Percentiles rank a stretch among this genome's conserved stretches.
Evolutionary conservation across 2,329 filamentous ascomycete species (phyloP).

Genomic region (Immersiporthe knoxdaviesiana): DNA sequence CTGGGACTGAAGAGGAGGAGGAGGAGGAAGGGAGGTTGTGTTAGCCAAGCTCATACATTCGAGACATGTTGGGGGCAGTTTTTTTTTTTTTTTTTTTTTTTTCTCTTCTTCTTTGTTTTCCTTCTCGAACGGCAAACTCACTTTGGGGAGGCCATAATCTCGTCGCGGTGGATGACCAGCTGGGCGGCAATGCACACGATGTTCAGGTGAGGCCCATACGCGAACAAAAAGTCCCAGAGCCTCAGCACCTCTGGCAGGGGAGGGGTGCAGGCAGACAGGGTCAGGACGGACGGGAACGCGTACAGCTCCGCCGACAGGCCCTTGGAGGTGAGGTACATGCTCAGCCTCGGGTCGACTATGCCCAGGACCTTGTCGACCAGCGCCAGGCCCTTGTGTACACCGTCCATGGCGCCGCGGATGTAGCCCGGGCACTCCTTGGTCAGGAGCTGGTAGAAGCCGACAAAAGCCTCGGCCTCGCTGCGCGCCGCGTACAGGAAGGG

Average conservation of each 20-base stretch:
- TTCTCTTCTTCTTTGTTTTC: no score
- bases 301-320: slow-evolving; percentile 93
- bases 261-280: slow-evolving; percentile 92
- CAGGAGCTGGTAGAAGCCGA: slow-evolving; percentile 85
- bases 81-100: not conserved
- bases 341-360: slow-evolving; percentile 88
- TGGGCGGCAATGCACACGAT: slow-evolving; percentile 97
- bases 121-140: slow-evolving; percentile 48
- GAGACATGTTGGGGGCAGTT: not conserved
- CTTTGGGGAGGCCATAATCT: slow-evolving; percentile 83
- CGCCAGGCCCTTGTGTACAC: slow-evolving; percentile 88
- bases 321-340: slow-evolving; percentile 80
- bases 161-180: slow-evolving; percentile 82
- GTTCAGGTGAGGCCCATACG: slow-evolving; percentile 92
- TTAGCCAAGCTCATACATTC: not conserved
- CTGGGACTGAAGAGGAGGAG: slow-evolving; percentile 70
- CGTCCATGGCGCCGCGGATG: slow-evolving; percentile 94
- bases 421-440: slow-evolving; percentile 90
- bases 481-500: slow-evolving; percentile 94
- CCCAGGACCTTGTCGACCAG: slow-evolving; percentile 91
- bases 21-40: not conserved
- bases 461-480: slow-evolving; percentile 93
- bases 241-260: slow-evolving; percentile 90
- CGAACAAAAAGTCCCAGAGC: slow-evolving; percentile 96
- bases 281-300: slow-evolving; percentile 92